Conservation (phyloP, 2,329 filamentous ascomycete genomes). For the Monosporascus sp. region DNA sequence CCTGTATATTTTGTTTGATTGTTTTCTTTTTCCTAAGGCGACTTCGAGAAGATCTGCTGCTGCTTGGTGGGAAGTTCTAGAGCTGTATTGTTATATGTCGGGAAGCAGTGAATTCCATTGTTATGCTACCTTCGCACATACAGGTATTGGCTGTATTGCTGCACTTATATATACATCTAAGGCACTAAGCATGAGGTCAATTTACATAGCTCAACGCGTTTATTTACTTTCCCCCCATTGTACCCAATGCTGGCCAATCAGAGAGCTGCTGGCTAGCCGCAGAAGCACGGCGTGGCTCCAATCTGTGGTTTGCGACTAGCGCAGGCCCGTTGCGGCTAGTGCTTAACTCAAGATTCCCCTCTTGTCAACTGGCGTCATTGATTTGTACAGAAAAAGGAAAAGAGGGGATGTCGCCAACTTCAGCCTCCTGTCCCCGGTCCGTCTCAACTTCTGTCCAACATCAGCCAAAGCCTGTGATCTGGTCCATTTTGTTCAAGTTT, state of each 20-base stretch:
- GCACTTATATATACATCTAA: background rate
- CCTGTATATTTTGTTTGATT: no score
- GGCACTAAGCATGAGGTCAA: background rate
- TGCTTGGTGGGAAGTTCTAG: no score
- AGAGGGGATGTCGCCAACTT: background rate
- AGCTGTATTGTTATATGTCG: background rate
- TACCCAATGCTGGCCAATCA: background rate
- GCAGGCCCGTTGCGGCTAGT: no score
- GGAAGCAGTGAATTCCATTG: background rate
- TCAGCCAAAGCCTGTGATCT: background rate
- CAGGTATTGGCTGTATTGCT: background rate
- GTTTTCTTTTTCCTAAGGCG: no score
- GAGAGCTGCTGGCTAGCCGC: background rate
- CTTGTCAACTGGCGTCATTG: background rate
- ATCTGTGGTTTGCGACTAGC: background rate
- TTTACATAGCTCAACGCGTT: background rate
- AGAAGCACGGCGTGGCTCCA: background rate
- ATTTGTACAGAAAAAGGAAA: background rate
- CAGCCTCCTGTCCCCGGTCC: background rate
- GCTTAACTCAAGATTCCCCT: no score
- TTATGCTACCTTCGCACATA: background rate
- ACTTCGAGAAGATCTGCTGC: no score
- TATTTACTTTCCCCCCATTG: background rate
- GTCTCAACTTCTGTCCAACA: background rate
- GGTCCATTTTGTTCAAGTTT: background rate